These are phyloP conservation scores for Kodamaea fukazawae DNA, from an alignment of 805 yeast species.

Conservation along the genomic window DNA sequence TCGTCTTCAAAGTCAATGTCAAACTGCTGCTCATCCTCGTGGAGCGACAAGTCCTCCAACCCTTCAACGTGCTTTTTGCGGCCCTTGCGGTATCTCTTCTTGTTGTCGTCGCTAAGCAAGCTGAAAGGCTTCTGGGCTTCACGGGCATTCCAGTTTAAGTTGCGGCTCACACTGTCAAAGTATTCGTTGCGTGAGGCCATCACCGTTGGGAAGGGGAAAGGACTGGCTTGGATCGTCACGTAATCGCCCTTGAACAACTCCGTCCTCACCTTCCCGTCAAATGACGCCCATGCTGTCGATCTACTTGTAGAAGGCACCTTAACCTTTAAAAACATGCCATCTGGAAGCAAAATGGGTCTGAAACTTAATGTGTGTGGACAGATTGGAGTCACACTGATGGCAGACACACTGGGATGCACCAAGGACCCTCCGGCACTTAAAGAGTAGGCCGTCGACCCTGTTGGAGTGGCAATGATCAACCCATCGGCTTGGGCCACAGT, in stretches of 20 bases:
- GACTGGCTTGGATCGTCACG: constrained; percentile 79
- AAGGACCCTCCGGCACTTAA: constrained; percentile 93
- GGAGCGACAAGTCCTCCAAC: constrained; percentile 4
- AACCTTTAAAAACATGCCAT: constrained; percentile 81
- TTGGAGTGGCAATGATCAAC: constrained; percentile 86
- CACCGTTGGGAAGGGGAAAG: constrained; percentile 93
- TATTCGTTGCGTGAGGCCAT: constrained; percentile 70
- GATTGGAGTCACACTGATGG: constrained; percentile 89
- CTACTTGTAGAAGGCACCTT: constrained; percentile 77
- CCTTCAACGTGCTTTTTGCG: constrained; percentile 5
- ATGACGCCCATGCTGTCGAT: constrained; percentile 94
- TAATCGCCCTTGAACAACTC: constrained; percentile 83
- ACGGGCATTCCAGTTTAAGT: constrained; percentile 90
- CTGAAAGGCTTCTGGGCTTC: constrained; percentile 83
- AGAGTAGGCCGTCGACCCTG: constrained; percentile 96
- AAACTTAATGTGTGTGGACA: constrained; percentile 95
- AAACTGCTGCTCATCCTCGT: constrained; percentile 22
- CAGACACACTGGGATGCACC: constrained; percentile 91
- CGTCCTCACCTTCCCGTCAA: constrained; percentile 87
- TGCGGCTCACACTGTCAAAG: constrained; percentile 79
- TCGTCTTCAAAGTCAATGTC: constrained; percentile 31
- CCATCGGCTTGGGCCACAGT: constrained; percentile 96
- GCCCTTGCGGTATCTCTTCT: constrained; percentile 25
- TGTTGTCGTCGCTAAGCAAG: constrained; percentile 53
- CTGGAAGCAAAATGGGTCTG: constrained; percentile 89